Evolutionary conservation across 352 stramenopile genomes (phyloP).

Genomic region (Globisporangium solare): DNA sequence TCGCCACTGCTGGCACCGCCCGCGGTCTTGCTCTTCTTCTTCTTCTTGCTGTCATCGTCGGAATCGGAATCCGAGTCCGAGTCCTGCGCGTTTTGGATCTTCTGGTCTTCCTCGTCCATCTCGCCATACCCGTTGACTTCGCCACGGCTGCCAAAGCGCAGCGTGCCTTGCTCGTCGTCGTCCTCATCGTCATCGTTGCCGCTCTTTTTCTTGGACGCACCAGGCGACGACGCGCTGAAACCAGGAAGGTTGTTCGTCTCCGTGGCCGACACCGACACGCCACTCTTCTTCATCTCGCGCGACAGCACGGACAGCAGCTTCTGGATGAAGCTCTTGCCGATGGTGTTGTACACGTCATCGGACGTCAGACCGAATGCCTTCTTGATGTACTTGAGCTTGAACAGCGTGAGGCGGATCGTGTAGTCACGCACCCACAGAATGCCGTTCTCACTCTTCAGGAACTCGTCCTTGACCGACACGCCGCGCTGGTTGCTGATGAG

Average conservation of each 20-base stretch:
- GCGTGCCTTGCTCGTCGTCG: slow-evolving; percentile 84
- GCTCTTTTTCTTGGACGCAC: slow-evolving; percentile 30
- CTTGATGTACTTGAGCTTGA: slow-evolving; percentile 92
- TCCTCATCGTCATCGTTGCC: slow-evolving; percentile 81
- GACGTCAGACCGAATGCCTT: slow-evolving; percentile 93
- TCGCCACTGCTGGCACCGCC: slow-evolving; percentile 32
- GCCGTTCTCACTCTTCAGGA: slow-evolving; percentile 86
- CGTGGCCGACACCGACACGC: slow-evolving; percentile 47
- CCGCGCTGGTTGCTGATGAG: slow-evolving; percentile 91
- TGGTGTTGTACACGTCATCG: slow-evolving; percentile 89
- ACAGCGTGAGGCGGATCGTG: slow-evolving; percentile 93
- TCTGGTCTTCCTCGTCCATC: slow-evolving; percentile 94
- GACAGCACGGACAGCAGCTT: slow-evolving; percentile 95
- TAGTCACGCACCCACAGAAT: slow-evolving; percentile 97
- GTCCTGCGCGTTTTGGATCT: slow-evolving; percentile 60
- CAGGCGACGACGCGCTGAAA: slow-evolving; percentile 19
- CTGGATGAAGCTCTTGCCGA: slow-evolving; percentile 87
- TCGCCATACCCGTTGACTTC: slow-evolving; percentile 87
- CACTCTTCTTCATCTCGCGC: slow-evolving; percentile 91
- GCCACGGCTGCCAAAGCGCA: slow-evolving; percentile 71
- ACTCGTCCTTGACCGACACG: slow-evolving; percentile 90
- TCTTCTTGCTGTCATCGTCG: slow-evolving; percentile 19
- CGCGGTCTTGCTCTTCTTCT: slow-evolving; percentile 31
- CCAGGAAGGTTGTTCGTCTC: slow-evolving; percentile 37
- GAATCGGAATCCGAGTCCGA: slow-evolving; percentile 42